Conservation (phyloP, 257 asterid species). For the Petunia secreta region DNA sequence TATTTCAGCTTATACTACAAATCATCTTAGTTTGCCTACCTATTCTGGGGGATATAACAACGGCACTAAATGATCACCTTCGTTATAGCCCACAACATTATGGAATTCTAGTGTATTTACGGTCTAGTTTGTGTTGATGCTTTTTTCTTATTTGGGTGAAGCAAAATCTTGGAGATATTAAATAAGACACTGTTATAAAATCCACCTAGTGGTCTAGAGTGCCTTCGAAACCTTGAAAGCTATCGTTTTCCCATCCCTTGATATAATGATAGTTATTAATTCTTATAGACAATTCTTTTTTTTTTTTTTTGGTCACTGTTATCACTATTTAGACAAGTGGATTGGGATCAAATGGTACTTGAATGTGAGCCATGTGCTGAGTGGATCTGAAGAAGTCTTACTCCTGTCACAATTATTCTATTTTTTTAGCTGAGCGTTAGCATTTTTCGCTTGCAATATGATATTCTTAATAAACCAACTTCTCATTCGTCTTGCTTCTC, state of each 20-base stretch:
- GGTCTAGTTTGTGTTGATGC: neutral
- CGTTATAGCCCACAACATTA: neutral
- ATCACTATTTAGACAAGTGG: too few relatives aligned
- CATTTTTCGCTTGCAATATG: too few relatives aligned
- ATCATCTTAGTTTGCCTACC: neutral
- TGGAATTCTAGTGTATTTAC: neutral
- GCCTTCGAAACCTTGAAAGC: neutral
- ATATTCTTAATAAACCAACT: too few relatives aligned
- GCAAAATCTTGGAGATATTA: neutral
- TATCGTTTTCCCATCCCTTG: neutral
- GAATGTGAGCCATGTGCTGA: too few relatives aligned
- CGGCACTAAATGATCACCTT: neutral
- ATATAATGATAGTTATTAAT: neutral
- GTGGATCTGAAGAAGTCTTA: too few relatives aligned
- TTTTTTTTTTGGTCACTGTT: too few relatives aligned
- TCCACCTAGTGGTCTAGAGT: neutral
- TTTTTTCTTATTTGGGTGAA: neutral
- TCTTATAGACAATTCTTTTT: too few relatives aligned
- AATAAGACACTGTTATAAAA: neutral
- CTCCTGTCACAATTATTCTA: too few relatives aligned
- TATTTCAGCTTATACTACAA: neutral
- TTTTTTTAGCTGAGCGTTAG: too few relatives aligned
- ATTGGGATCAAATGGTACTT: too few relatives aligned
- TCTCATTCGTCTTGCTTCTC: too few relatives aligned
- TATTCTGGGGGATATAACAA: constrained; percentile 1